These are phyloP conservation scores for Sporisorium sorghi DNA, from an alignment of 1,284 basidiomycete genomes.

Conservation along the genomic window DNA sequence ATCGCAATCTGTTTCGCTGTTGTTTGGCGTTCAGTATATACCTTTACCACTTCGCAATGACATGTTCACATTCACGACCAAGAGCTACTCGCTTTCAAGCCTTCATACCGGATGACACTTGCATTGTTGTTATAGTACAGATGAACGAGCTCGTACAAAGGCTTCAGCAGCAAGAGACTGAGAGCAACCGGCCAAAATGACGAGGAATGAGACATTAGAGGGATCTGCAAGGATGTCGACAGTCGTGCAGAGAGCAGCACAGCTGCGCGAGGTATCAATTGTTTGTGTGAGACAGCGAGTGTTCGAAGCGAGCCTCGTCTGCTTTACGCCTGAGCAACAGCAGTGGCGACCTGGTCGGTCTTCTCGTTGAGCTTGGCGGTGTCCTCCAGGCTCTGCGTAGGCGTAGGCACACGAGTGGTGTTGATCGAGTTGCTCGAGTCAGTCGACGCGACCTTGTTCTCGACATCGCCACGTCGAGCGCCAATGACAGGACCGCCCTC, in stretches of 20 bases:
- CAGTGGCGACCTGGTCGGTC: constrained; percentile 6
- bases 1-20: not conserved
- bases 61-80: not conserved
- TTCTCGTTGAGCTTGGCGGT: constrained; percentile 25
- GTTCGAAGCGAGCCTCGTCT: not conserved
- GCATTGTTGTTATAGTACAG: constrained; percentile 17
- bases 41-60: not conserved
- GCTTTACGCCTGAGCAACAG: constrained; percentile 9
- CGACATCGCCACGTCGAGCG: constrained; percentile 38
- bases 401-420: constrained; percentile 32
- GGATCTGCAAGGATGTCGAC: not conserved
- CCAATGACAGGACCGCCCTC: constrained; percentile 48
- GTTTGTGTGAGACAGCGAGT: constrained; percentile 1
- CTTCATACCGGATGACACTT: not conserved
- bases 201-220: not conserved
- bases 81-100: not conserved
- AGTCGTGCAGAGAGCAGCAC: not conserved
- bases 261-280: constrained; percentile 21
- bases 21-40: constrained; percentile 4
- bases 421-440: constrained; percentile 25
- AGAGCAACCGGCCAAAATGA: not conserved
- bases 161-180: not conserved
- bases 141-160: not conserved
- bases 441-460: constrained; percentile 27
- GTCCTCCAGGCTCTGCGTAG: constrained; percentile 28